A percentile compares a stretch with the other conserved stretches of the same genome.
phyloP scores from a whole-genome alignment of 1,284 basidiomycete species.

The Ustilago lituana region DNA sequence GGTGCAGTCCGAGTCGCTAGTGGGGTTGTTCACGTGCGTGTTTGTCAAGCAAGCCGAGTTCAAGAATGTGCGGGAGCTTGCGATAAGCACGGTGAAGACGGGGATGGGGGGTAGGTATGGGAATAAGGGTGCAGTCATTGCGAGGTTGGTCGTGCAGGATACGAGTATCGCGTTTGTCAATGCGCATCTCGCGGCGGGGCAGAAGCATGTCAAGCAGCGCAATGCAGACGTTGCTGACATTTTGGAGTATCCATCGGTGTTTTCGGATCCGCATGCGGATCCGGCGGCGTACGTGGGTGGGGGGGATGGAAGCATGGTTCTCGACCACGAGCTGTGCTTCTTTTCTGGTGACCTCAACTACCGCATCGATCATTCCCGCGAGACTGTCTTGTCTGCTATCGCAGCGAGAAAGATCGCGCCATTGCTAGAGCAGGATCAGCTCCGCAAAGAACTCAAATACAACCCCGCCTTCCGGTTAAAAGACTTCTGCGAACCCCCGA shows the following conservation, averaged over 20 bases:
- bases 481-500: constrained; percentile 78
- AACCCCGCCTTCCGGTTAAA: constrained; percentile 88
- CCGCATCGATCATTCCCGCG: constrained; percentile 88
- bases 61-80: constrained; percentile 75
- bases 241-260: constrained; percentile 50
- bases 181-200: constrained; percentile 94
- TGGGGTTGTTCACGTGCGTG: constrained; percentile 87
- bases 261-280: constrained; percentile 29
- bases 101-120: constrained; percentile 93
- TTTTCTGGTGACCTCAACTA: constrained; percentile 76
- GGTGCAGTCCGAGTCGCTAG: constrained; percentile 85
- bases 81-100: constrained; percentile 83
- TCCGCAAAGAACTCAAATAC: constrained; percentile 83
- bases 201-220: constrained; percentile 80
- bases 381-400: constrained; percentile 78
- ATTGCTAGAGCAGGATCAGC: constrained; percentile 84
- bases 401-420: constrained; percentile 74
- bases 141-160: constrained; percentile 88
- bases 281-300: constrained; percentile 80
- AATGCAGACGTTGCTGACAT: constrained; percentile 83
- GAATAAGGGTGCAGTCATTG: constrained; percentile 94
- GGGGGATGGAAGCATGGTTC: constrained; percentile 90
- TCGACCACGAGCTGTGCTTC: constrained; percentile 93
- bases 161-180: constrained; percentile 85
- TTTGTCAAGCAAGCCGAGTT: constrained; percentile 76